phyloP scores from a whole-genome alignment of 139 green algal genomes.

The Prasinococcaceae sp. region DNA sequence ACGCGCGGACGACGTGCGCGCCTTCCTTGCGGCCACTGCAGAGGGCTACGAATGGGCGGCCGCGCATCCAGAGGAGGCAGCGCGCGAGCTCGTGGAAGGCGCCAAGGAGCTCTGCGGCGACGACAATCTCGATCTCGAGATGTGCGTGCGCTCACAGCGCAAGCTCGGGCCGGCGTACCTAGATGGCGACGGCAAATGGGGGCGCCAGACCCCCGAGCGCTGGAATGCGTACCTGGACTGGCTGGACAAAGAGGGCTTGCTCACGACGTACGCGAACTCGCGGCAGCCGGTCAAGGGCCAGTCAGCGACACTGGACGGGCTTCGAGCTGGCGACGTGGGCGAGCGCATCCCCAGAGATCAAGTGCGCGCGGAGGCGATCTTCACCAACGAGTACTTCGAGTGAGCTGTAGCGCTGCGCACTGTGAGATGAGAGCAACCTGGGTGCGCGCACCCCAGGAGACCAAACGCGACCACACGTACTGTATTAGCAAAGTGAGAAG shows the following conservation, averaged over 20 bases:
- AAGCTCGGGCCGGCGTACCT: not conserved
- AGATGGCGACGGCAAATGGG: slow-evolving; percentile 4
- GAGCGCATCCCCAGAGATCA: not conserved
- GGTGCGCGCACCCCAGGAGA: too few relatives aligned
- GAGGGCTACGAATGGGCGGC: slow-evolving; percentile 43
- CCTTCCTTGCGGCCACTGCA: slow-evolving; percentile 5
- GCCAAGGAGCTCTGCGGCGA: slow-evolving; percentile 2
- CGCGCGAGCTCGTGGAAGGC: not conserved
- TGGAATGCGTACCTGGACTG: slow-evolving; percentile 8
- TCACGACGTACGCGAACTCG: slow-evolving; percentile 2
- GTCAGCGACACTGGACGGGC: slow-evolving; percentile 1
- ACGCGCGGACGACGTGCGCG: not conserved
- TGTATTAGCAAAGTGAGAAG: too few relatives aligned
- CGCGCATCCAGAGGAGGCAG: slow-evolving; percentile 35
- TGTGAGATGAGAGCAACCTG: too few relatives aligned
- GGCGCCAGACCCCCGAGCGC: not conserved
- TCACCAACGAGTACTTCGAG: slow-evolving; percentile 8
- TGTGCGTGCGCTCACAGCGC: not conserved
- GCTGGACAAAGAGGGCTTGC: not conserved
- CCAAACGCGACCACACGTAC: too few relatives aligned
- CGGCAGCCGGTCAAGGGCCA: not conserved
- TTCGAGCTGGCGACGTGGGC: slow-evolving; percentile 2
- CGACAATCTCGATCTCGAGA: not conserved
- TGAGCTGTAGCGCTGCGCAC: too few relatives aligned
- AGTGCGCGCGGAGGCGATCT: not conserved